Percentiles rank a stretch among this genome's conserved stretches.
These are phyloP conservation scores for Hypoxylon cercidicola DNA, from an alignment of 495 filamentous ascomycete species.

Conservation along the genomic window DNA sequence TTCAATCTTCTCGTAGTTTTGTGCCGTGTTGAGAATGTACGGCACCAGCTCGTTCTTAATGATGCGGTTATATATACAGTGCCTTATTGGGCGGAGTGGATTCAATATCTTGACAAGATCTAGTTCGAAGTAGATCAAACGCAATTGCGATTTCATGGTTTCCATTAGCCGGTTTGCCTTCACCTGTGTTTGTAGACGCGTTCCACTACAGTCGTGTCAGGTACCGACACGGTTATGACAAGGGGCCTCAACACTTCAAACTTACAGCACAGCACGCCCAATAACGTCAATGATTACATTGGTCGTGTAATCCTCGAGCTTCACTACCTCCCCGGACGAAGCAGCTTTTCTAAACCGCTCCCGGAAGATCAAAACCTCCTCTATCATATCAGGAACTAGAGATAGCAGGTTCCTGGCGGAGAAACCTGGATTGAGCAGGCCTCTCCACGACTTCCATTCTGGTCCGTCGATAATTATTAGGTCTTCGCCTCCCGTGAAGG, in stretches of 20 bases:
- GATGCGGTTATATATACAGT: slow-evolving; percentile 32
- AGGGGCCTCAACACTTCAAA: background rate
- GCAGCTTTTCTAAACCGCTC: slow-evolving; percentile 47
- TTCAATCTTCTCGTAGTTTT: slow-evolving; percentile 37
- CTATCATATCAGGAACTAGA: slow-evolving; percentile 53
- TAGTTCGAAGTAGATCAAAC: slow-evolving; percentile 30
- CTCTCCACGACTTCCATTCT: slow-evolving; percentile 55
- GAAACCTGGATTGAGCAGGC: slow-evolving; percentile 61
- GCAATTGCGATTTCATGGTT: slow-evolving; percentile 36
- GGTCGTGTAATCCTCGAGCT: slow-evolving; percentile 46
- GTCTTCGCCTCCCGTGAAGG: slow-evolving; percentile 48
- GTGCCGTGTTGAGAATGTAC: slow-evolving; percentile 27
- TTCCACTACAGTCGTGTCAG: slow-evolving; percentile 19
- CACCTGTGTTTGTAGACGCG: slow-evolving; percentile 33
- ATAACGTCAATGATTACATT: slow-evolving; percentile 58
- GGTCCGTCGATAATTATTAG: slow-evolving; percentile 50
- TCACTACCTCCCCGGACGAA: slow-evolving; percentile 45
- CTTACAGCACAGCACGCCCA: slow-evolving; percentile 53
- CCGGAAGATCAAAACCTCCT: slow-evolving; percentile 51
- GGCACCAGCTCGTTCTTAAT: slow-evolving; percentile 29
- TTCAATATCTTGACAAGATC: slow-evolving; percentile 19
- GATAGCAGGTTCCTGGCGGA: slow-evolving; percentile 50
- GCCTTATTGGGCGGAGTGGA: slow-evolving; percentile 16
- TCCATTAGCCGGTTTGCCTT: slow-evolving; percentile 29
- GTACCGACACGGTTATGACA: background rate